Evolutionary conservation across 306 rosid species (phyloP).

Genomic region (Castanospermum australe): DNA sequence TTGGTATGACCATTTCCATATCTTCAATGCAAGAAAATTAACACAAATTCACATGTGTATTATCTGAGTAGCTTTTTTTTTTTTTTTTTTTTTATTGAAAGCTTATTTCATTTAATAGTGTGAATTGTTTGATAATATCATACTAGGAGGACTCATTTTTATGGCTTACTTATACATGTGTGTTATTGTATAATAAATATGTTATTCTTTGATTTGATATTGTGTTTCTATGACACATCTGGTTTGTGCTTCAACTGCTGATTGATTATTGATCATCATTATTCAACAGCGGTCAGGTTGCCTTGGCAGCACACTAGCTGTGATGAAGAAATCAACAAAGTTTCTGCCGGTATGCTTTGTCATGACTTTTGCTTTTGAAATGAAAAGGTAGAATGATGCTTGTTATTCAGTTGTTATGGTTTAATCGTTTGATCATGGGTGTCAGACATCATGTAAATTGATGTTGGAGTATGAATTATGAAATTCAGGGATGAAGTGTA

Average conservation of each 20-base stretch:
- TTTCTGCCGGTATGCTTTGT: constrained; percentile 72
- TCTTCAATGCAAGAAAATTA: constrained; percentile 5
- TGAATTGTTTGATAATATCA: not conserved
- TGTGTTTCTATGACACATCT: constrained; percentile 2
- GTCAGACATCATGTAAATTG: not conserved
- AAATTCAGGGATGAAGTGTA: not conserved
- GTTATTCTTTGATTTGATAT: constrained; percentile 4
- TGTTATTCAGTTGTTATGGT: not conserved
- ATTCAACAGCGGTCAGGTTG: constrained; percentile 80
- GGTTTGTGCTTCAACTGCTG: constrained; percentile 26
- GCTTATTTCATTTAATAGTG: not conserved
- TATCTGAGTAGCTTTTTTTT: not conserved
- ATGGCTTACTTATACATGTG: not conserved
- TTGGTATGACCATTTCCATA: constrained; percentile 13
- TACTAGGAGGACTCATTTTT: not conserved
- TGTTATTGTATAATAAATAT: not conserved
- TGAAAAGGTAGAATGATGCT: not conserved
- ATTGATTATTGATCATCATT: constrained; percentile 19
- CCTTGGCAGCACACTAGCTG: constrained; percentile 89
- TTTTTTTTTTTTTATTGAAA: no score
- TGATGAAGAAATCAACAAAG: constrained; percentile 92
- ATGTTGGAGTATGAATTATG: not conserved
- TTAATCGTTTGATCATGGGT: not conserved
- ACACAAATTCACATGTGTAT: not conserved
- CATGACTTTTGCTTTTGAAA: not conserved